A percentile compares a stretch with the other conserved stretches of the same genome.
These are phyloP conservation scores for Clonostachys byssicola DNA, from an alignment of 2,329 filamentous ascomycete genomes.

Conservation along the genomic window DNA sequence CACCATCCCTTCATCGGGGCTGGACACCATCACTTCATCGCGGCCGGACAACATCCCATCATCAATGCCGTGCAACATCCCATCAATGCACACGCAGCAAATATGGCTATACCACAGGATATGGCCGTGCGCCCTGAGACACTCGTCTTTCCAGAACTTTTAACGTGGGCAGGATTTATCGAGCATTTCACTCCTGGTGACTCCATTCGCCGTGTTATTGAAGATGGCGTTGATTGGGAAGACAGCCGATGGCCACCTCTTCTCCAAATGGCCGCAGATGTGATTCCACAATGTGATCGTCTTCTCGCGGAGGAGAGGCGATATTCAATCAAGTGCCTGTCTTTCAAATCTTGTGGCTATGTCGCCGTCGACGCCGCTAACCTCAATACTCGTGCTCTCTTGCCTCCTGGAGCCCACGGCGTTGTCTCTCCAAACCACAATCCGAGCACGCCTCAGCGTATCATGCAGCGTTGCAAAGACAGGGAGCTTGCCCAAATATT, in stretches of 20 bases:
- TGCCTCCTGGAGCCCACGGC: slow-evolving; percentile 12
- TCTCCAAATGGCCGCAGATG: background rate
- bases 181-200: slow-evolving; percentile 32
- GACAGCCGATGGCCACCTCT: background rate
- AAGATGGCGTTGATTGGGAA: background rate
- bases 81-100: no score
- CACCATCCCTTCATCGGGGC: background rate
- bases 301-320: slow-evolving; percentile 16
- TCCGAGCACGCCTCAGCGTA: background rate
- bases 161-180: slow-evolving; percentile 36
- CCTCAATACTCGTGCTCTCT: slow-evolving; percentile 28
- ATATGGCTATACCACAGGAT: no score
- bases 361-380: slow-evolving; percentile 31
- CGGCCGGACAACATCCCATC: no score
- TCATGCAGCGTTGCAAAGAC: slow-evolving; percentile 30
- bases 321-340: slow-evolving; percentile 30
- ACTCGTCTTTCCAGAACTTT: slow-evolving; percentile 13
- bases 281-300: slow-evolving; percentile 13
- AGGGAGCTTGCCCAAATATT: slow-evolving; percentile 26
- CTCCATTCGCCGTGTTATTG: slow-evolving; percentile 18
- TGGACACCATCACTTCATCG: background rate
- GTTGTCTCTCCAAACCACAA: background rate
- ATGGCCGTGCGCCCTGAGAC: background rate
- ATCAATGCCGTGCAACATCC: no score
- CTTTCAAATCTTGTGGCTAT: slow-evolving; percentile 60